A percentile compares a stretch with the other conserved stretches of the same genome.
Conservation (phyloP, 2,329 filamentous ascomycete genomes). For the Trichoderma breve region DNA sequence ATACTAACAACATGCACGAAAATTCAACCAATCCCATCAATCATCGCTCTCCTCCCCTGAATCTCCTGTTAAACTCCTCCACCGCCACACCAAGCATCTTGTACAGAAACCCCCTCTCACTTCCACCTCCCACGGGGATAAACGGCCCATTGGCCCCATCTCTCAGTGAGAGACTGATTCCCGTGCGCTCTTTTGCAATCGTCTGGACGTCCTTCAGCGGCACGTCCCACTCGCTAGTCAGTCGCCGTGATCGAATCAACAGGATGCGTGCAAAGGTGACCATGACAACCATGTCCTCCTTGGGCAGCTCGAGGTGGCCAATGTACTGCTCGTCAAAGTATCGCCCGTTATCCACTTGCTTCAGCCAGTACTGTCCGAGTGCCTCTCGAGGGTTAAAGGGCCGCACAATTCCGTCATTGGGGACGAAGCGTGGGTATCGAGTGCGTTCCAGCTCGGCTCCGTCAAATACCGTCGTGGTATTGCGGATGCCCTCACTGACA, state of each 20-base stretch:
- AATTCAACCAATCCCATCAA: background rate
- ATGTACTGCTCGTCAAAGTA: slow-evolving; percentile 99
- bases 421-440: slow-evolving; percentile 88
- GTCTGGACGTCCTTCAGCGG: slow-evolving; percentile 94
- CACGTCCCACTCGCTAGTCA: slow-evolving; percentile 94
- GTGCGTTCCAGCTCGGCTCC: slow-evolving; percentile 91
- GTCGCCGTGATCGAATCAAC: slow-evolving; percentile 80
- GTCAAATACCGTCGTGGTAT: slow-evolving; percentile 98
- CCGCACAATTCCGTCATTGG: slow-evolving; percentile 86
- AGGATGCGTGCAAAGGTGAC: slow-evolving; percentile 85
- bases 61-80: slow-evolving; percentile 65
- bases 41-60: slow-evolving; percentile 41
- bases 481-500: slow-evolving; percentile 94
- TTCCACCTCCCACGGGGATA: slow-evolving; percentile 89
- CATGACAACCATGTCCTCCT: slow-evolving; percentile 86
- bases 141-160: slow-evolving; percentile 93
- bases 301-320: slow-evolving; percentile 87
- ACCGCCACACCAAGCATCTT: slow-evolving; percentile 64
- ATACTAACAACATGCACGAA: background rate
- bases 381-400: slow-evolving; percentile 94
- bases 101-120: slow-evolving; percentile 62
- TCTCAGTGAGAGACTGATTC: slow-evolving; percentile 82
- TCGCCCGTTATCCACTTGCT: slow-evolving; percentile 94
- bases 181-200: slow-evolving; percentile 93
- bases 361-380: slow-evolving; percentile 96